A percentile compares a stretch with the other conserved stretches of the same genome.
These are phyloP conservation scores for Boletus semigastroideus DNA, from an alignment of 1,284 basidiomycete species.

Conservation along the genomic window DNA sequence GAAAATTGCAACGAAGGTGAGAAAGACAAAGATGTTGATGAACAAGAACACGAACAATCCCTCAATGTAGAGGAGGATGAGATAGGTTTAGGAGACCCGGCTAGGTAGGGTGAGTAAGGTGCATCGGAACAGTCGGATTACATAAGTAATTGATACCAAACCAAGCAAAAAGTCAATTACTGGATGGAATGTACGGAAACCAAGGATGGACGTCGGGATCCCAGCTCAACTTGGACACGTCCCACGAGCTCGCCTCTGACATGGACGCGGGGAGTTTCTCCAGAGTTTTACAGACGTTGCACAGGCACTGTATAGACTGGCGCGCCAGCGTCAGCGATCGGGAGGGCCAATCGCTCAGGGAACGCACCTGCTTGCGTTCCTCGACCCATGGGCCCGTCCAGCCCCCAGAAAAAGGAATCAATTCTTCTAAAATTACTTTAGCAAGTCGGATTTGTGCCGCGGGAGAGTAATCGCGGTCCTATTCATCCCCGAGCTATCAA, in stretches of 20 bases:
- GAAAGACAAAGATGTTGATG: too few relatives aligned
- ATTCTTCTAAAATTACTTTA: slow-evolving; percentile 33
- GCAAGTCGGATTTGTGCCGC: slow-evolving; percentile 42
- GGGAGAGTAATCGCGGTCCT: slow-evolving; percentile 40
- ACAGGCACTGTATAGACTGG: slow-evolving; percentile 32
- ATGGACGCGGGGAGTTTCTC: slow-evolving; percentile 31
- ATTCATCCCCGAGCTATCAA: neutral
- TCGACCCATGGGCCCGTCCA: slow-evolving; percentile 40
- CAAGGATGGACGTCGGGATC: slow-evolving; percentile 44
- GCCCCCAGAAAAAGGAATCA: slow-evolving; percentile 32
- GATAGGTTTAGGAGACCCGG: too few relatives aligned
- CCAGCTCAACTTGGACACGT: slow-evolving; percentile 39
- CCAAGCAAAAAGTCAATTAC: neutral
- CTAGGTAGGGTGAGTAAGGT: too few relatives aligned
- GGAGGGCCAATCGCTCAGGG: too few relatives aligned
- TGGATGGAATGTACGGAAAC: slow-evolving; percentile 35
- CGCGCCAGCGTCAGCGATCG: neutral
- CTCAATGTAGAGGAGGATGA: too few relatives aligned
- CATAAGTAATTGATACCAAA: neutral
- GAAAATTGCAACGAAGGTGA: too few relatives aligned
- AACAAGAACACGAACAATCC: too few relatives aligned
- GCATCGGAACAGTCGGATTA: too few relatives aligned
- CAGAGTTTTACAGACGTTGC: slow-evolving; percentile 31
- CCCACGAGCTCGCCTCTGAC: slow-evolving; percentile 28
- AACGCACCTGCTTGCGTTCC: slow-evolving; percentile 34